Conservation (phyloP, 306 rosid species). For the Acacia confusa region DNA sequence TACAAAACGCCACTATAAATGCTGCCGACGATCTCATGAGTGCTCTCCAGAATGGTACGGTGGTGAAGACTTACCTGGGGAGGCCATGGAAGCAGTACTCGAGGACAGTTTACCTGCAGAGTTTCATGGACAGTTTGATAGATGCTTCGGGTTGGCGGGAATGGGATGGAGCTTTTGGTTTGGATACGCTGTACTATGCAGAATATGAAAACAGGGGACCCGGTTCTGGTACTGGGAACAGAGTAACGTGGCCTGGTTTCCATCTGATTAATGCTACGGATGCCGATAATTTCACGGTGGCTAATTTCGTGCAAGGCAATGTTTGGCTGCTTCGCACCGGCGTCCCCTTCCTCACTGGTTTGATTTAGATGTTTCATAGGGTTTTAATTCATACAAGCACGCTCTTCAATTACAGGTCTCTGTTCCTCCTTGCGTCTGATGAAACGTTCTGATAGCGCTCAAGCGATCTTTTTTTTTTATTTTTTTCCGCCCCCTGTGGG, state of each 20-base stretch:
- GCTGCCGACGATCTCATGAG: constrained; percentile 41
- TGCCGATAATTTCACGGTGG: constrained; percentile 63
- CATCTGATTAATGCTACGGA: constrained; percentile 54
- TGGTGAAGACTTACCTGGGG: constrained; percentile 47
- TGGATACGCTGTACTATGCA: constrained; percentile 51
- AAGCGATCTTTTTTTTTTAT: background rate
- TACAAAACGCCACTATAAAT: constrained; percentile 46
- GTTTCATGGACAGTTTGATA: constrained; percentile 41
- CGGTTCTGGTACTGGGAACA: constrained; percentile 48
- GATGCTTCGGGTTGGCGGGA: constrained; percentile 54
- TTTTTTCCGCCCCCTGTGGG: too few relatives aligned
- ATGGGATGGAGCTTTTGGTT: constrained; percentile 57
- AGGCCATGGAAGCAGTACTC: constrained; percentile 74
- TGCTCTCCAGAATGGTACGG: constrained; percentile 9
- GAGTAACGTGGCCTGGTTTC: constrained; percentile 66
- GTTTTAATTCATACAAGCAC: background rate
- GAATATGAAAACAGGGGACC: constrained; percentile 62
- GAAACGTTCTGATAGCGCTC: background rate
- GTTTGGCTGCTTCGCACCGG: constrained; percentile 57
- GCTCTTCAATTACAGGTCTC: background rate
- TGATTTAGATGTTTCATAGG: background rate
- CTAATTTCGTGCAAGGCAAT: constrained; percentile 45
- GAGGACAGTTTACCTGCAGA: constrained; percentile 50
- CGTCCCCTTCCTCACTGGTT: constrained; percentile 48
- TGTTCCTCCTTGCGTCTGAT: too few relatives aligned